Evolutionary conservation across 768 basidiomycete species (phyloP), one percentile per base, ranked within the genome.

Genomic region (Amanita inopinata): DNA sequence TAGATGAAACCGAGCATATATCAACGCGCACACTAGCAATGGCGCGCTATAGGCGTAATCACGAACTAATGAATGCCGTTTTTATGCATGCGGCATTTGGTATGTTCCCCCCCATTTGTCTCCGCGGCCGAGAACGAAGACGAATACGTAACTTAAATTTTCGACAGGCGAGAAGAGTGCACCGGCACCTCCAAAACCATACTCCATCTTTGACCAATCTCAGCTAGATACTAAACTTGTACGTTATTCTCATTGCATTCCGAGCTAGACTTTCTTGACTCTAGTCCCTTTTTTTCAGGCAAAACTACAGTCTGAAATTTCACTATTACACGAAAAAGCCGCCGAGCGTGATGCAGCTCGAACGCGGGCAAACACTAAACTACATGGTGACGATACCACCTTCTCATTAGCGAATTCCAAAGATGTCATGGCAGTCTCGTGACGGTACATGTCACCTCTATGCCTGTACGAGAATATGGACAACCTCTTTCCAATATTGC

Each of bases 31-130:
- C 83, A 2, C 66, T 88, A 11, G 82, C 87, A 5, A 53, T 83
- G 25, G 72, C 77, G 12, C 70, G 86, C 25, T 90, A 87, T 54
- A 74, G 70, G 49, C 76, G 85, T 4, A 90, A 90, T 52, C 84
- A 89, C 52, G 86, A 87, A 33, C 65, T 82, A 46, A 90, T 90
- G 85, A 81, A 81, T 53, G 82, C 82, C 32, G 80, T 90, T 1
- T 88, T 90, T 58, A 69, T 67, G 49, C 71, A 74, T 49, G 85
- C 86, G 17, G 82, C 80, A 0, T 82, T 76, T 51, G 76, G 85
- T 69, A 41, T 24, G 59, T 47, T 8, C 43, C 15, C 17, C 18
- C 32, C 43, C 48, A 10, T 25, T 19, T 22, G 34, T 27, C 6
- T 33, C 25, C 24, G 22, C 30, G n/a, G n/a, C n/a, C n/a, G n/a